Percentiles rank a stretch among this genome's conserved stretches.
These are phyloP conservation scores for Gloeophyllum trabeum DNA, from an alignment of 768 basidiomycete species.

Conservation along the genomic window DNA sequence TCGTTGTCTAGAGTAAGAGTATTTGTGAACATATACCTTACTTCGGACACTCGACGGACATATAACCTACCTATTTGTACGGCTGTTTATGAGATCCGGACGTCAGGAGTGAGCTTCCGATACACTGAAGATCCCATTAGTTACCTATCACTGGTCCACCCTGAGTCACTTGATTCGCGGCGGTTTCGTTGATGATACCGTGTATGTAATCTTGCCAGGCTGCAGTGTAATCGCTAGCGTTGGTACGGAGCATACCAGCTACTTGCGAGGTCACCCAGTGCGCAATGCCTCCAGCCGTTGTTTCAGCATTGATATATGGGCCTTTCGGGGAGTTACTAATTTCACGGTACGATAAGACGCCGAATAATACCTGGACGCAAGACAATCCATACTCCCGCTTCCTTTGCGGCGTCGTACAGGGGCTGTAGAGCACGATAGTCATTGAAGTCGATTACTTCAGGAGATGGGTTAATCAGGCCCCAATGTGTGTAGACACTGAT, in stretches of 20 bases:
- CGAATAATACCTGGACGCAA: slow-evolving; percentile 51
- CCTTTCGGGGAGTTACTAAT: too few species aligned
- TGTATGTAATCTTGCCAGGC: slow-evolving; percentile 69
- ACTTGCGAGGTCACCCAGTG: slow-evolving; percentile 65
- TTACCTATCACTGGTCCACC: slow-evolving; percentile 70
- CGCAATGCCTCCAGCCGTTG: slow-evolving; percentile 63
- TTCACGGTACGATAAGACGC: too few species aligned
- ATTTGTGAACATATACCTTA: not conserved
- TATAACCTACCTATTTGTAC: slow-evolving; percentile 39
- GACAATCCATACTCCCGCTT: slow-evolving; percentile 68
- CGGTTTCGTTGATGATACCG: slow-evolving; percentile 48
- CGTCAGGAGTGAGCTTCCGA: not conserved
- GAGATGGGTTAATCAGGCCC: slow-evolving; percentile 68
- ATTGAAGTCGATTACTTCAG: slow-evolving; percentile 61
- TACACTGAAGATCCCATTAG: slow-evolving; percentile 9
- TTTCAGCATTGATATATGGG: slow-evolving; percentile 64
- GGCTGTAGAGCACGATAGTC: slow-evolving; percentile 61
- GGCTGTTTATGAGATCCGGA: slow-evolving; percentile 27
- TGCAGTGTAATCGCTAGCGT: slow-evolving; percentile 54
- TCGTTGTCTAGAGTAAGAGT: slow-evolving; percentile 51
- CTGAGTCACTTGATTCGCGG: slow-evolving; percentile 52
- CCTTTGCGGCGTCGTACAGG: slow-evolving; percentile 63
- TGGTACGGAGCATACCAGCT: slow-evolving; percentile 59
- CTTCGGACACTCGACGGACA: not conserved
- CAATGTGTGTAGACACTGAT: slow-evolving; percentile 75